Percentiles rank a stretch among this genome's conserved stretches.
Evolutionary conservation across 2,329 filamentous ascomycete species (phyloP).

Genomic region (Aspergillus flavus): DNA sequence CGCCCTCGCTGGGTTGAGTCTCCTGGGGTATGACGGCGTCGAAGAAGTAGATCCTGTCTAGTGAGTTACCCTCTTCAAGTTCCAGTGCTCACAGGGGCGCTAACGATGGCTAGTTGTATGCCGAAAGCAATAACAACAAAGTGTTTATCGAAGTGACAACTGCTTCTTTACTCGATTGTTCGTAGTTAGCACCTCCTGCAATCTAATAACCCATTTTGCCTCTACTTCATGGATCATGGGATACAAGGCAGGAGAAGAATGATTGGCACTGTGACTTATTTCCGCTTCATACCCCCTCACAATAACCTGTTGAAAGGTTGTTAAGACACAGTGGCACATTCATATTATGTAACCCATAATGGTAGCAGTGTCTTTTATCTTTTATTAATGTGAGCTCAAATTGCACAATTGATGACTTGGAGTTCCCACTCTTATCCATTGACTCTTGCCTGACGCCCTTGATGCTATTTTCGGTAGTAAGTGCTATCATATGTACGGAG

Average conservation of each 20-base stretch:
- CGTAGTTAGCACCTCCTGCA: constrained; percentile 56
- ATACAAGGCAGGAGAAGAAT: constrained; percentile 72
- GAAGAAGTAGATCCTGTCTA: constrained; percentile 86
- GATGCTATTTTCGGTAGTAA: background rate
- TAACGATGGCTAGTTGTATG: constrained; percentile 60
- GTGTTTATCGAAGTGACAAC: constrained; percentile 50
- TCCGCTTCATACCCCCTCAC: constrained; percentile 42
- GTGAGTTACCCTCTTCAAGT: constrained; percentile 49
- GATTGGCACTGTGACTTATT: constrained; percentile 44
- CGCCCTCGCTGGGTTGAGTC: constrained; percentile 81
- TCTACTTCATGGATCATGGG: constrained; percentile 57
- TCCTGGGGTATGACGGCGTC: constrained; percentile 76
- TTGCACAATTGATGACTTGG: background rate
- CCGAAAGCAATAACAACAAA: constrained; percentile 68
- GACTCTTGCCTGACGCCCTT: background rate
- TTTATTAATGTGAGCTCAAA: background rate
- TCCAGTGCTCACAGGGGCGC: background rate
- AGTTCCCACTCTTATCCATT: background rate
- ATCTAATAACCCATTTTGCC: constrained; percentile 69
- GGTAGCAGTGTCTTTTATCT: background rate
- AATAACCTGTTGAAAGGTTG: constrained; percentile 37
- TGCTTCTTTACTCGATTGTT: constrained; percentile 4
- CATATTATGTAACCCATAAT: constrained; percentile 3
- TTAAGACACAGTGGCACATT: constrained; percentile 46
- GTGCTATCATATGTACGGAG: background rate